Evolutionary conservation across 768 basidiomycete species (phyloP), one percentile per base, ranked within the genome.

Genomic region (Clathrus columnatus): DNA sequence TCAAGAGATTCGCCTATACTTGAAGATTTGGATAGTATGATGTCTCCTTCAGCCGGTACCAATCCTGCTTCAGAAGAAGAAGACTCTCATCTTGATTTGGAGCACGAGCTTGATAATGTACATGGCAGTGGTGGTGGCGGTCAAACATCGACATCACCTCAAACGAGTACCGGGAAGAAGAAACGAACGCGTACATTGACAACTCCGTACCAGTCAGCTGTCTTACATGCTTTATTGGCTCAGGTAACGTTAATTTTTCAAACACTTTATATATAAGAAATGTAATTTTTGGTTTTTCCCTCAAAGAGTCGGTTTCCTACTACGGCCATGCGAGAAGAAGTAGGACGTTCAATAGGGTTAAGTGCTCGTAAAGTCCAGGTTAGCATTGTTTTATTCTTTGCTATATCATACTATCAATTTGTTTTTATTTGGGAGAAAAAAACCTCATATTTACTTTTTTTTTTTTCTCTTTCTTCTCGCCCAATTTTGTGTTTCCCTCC

Each of bases 291-390:
- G 5, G 20, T 44, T 7, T 50, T 21, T 51, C n/a, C 32, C 2
- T 27, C 41, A n/a, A 18, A 93, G 90, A 92, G 91, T 50, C 85
- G 87, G 32, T 92, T 93, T 69, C 90, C 90, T 4, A 87, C 88
- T 2, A 91, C 90, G 2, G 83, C 86, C 8, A 82, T 87, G 79
- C 81, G 90, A 49, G 91, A 92, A 69, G 86, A 91, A 60, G 89
- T 92, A 24, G 90, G 91, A 7, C 81, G 85, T 21, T 76, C 85
- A 30, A 92, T 92, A 61, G 90, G 89, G n/a, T 71, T 93, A 64
- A 91, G 88, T 66, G 88, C 89, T 47, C 80, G 90, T 41, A 90
- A 92, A 73, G 90, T 93, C 2, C 90, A 93, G 81, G 89, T 87
- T 62, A 65, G 84, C 75, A 27, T 18, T 18, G 10, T 30, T 29